A percentile compares a stretch with the other conserved stretches of the same genome.
phyloP scores from a whole-genome alignment of 1,139 yeast genomes.

The Yamadazyma membranifaciens region DNA sequence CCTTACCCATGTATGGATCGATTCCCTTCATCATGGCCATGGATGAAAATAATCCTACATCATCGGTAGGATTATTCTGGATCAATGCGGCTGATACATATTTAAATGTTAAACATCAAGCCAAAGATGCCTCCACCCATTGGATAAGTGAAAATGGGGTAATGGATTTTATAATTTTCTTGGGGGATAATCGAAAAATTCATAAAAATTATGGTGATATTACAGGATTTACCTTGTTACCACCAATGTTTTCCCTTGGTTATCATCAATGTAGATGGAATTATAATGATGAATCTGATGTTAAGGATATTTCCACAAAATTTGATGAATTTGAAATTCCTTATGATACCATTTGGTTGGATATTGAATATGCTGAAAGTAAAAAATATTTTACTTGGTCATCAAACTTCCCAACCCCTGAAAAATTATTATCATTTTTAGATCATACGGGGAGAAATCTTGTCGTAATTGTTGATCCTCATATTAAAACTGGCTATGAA shows the following conservation, averaged over 20 bases:
- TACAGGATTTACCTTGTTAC: conserved; percentile 78
- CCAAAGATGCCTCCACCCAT: conserved; percentile 49
- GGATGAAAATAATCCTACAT: conserved; percentile 34
- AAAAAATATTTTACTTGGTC: conserved; percentile 95
- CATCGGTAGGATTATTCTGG: conserved; percentile 85
- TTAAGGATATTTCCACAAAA: conserved; percentile 60
- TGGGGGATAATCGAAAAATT: conserved; percentile 55
- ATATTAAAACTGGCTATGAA: conserved; percentile 67
- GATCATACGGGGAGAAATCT: conserved; percentile 76
- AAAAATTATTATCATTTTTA: conserved; percentile 58
- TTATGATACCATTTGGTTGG: conserved; percentile 93
- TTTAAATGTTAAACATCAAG: conserved; percentile 60
- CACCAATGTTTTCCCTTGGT: conserved; percentile 78
- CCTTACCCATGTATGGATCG: conserved; percentile 91
- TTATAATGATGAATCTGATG: conserved; percentile 85
- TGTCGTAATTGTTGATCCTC: conserved; percentile 90
- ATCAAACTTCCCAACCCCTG: conserved; percentile 73
- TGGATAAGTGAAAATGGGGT: conserved; percentile 95
- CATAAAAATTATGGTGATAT: conserved; percentile 62
- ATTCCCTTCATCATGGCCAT: conserved; percentile 84
- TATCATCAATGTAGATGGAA: conserved; percentile 99
- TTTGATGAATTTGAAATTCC: conserved; percentile 81
- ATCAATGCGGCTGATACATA: conserved; percentile 91
- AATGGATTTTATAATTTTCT: conserved; percentile 69
- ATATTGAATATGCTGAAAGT: conserved; percentile 83